Evolutionary conservation across 371 early-diverging fungal genomes (phyloP).

Genomic region (Dinochytrium kinnereticum): DNA sequence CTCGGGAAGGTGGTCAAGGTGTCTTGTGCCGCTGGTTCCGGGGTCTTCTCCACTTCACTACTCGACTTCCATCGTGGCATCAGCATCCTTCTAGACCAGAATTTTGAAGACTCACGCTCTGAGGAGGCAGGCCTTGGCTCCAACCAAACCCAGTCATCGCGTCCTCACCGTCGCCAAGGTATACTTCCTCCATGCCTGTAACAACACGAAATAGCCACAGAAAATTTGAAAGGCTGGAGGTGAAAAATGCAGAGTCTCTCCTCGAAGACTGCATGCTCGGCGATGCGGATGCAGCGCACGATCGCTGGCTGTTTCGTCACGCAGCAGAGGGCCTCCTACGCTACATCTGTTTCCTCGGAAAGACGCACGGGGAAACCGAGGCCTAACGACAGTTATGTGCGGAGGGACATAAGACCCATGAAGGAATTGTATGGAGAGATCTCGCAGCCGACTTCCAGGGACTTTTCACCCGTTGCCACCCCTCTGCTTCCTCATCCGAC

Average conservation of each 20-base stretch:
- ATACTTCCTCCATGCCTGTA: slow-evolving; percentile 4
- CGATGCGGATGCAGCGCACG: no score
- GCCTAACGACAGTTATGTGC: not conserved
- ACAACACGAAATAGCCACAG: no score
- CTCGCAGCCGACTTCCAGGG: not conserved
- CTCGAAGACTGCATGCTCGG: no score
- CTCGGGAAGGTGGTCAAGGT: slow-evolving; percentile 12
- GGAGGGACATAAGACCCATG: not conserved
- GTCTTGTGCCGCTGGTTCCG: not conserved
- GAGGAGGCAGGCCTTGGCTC: not conserved
- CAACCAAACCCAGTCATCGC: not conserved
- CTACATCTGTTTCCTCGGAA: not conserved
- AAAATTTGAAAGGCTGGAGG: no score
- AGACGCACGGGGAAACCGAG: not conserved
- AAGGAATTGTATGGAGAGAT: not conserved
- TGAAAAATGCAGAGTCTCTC: not conserved
- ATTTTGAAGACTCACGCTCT: not conserved
- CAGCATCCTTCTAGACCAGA: no score
- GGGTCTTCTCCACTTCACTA: no score
- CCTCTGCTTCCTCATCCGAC: not conserved
- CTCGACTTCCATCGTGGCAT: no score
- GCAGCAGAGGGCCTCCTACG: not conserved
- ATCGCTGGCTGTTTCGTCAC: no score
- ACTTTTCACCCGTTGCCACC: not conserved
- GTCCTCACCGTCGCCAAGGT: slow-evolving; percentile 14